A percentile compares a stretch with the other conserved stretches of the same genome.
phyloP scores from a whole-genome alignment of 495 filamentous ascomycete genomes.

The Aspergillus nanangensis region DNA sequence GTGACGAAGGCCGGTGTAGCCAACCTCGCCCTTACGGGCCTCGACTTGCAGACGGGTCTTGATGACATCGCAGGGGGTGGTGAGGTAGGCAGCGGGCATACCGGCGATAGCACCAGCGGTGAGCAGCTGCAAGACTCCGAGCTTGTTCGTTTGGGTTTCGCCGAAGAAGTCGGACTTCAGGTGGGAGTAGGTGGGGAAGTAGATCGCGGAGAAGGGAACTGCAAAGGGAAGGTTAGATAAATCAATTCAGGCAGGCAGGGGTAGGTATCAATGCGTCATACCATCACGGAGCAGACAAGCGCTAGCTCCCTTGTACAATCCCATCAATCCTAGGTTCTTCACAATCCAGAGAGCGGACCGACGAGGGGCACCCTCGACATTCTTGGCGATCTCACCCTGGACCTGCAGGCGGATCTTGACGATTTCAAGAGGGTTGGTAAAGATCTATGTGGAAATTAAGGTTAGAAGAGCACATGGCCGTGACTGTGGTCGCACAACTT shows the following conservation, averaged over 20 bases:
- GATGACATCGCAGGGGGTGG: constrained; percentile 97
- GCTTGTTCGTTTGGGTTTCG: constrained; percentile 81
- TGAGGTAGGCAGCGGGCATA: constrained; percentile 97
- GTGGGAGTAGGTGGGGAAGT: constrained; percentile 95
- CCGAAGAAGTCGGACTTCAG: constrained; percentile 92
- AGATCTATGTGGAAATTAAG: constrained; percentile 52
- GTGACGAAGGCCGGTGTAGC: constrained; percentile 83
- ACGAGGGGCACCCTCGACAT: constrained; percentile 72
- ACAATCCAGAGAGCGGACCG: constrained; percentile 98
- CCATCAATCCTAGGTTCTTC: constrained; percentile 88
- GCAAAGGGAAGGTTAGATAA: constrained; percentile 9
- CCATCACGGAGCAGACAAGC: constrained; percentile 89
- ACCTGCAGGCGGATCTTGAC: constrained; percentile 98
- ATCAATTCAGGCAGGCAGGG: background rate
- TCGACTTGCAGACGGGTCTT: constrained; percentile 98
- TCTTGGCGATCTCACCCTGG: constrained; percentile 92
- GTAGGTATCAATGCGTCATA: constrained; percentile 15
- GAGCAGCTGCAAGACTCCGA: constrained; percentile 87
- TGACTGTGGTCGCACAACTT: constrained; percentile 34
- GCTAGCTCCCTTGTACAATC: constrained; percentile 95
- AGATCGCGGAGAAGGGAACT: constrained; percentile 96
- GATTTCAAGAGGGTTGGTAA: constrained; percentile 96
- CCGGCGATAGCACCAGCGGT: constrained; percentile 95
- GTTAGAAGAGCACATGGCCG: background rate
- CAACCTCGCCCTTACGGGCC: constrained; percentile 86